Conservation (phyloP, 106 monocot species). For the Phalaenopsis aphrodite region DNA sequence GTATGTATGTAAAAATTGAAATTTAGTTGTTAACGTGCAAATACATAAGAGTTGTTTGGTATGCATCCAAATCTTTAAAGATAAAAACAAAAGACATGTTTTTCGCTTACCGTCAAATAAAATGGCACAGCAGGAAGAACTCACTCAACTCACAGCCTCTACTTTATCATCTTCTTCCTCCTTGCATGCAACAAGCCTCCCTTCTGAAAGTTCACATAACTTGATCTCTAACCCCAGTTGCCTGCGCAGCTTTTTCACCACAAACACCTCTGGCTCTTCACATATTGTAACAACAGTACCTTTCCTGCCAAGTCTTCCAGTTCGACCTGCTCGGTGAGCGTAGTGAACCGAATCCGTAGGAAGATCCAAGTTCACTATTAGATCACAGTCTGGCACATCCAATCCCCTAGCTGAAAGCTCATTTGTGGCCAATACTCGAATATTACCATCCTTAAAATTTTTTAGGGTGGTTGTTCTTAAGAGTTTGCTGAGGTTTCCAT, state of each 20-base stretch:
- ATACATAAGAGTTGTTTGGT: too few relatives aligned
- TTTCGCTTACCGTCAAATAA: background rate
- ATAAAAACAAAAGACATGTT: background rate
- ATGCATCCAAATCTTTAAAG: too few relatives aligned
- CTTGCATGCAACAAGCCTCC: conserved; percentile 46
- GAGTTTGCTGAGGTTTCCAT: conserved; percentile 89
- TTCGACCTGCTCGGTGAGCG: conserved; percentile 85
- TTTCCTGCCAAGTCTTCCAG: conserved; percentile 81
- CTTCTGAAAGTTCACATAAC: conserved; percentile 74
- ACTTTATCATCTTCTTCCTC: conserved; percentile 37
- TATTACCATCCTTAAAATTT: conserved; percentile 75
- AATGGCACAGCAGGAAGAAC: background rate
- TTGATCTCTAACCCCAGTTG: conserved; percentile 53
- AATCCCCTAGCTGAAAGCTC: conserved; percentile 93
- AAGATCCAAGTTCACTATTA: conserved; percentile 84
- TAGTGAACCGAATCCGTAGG: conserved; percentile 96
- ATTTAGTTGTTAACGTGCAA: too few relatives aligned
- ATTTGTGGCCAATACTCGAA: conserved; percentile 88
- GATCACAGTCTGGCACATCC: conserved; percentile 90
- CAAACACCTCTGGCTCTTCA: conserved; percentile 71
- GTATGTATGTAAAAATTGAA: too few relatives aligned
- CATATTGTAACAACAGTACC: conserved; percentile 82
- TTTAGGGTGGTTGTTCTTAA: conserved; percentile 65
- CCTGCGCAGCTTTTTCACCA: conserved; percentile 74
- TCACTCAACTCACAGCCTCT: conserved; percentile 10